Percentiles rank a stretch among this genome's conserved stretches.
phyloP scores from a whole-genome alignment of 352 stramenopile genomes.

The Chrysophaeum taylorii region DNA sequence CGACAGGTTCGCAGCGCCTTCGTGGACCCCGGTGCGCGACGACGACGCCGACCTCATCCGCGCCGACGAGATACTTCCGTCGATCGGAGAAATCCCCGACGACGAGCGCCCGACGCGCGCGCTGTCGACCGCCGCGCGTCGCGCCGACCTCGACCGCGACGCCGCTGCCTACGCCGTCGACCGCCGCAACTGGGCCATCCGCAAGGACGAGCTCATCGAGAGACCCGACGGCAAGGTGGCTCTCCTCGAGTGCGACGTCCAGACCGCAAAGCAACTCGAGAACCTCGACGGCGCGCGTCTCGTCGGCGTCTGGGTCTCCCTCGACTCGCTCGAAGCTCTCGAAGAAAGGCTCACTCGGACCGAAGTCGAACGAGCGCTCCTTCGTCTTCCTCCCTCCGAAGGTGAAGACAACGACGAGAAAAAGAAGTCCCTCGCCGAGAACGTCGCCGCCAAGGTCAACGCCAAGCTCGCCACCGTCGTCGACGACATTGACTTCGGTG shows the following conservation, averaged over 20 bases:
- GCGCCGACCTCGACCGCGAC: not conserved
- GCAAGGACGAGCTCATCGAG: not conserved
- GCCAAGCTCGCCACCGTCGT: conserved; percentile 1
- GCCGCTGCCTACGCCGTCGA: not conserved
- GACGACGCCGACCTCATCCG: not conserved
- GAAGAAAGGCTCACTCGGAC: not conserved
- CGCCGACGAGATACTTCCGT: not conserved
- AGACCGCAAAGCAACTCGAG: not conserved
- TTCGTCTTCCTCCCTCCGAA: no score
- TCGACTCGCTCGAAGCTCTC: conserved; percentile 1
- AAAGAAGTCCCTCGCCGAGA: no score
- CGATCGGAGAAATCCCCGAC: not conserved
- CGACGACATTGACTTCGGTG: conserved; percentile 13
- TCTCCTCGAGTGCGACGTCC: conserved; percentile 1
- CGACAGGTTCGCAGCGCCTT: not conserved
- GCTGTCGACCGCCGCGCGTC: not conserved
- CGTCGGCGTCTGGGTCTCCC: conserved; percentile 11
- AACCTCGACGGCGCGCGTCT: not conserved
- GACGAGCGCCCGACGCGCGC: not conserved
- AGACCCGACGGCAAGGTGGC: not conserved
- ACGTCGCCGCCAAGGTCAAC: not conserved
- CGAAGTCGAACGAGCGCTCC: not conserved
- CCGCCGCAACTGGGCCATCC: not conserved
- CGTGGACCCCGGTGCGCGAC: not conserved
- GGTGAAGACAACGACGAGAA: no score